Evolutionary conservation across 2,329 filamentous ascomycete genomes (phyloP).

Genomic region (Seiridium unicorne): DNA sequence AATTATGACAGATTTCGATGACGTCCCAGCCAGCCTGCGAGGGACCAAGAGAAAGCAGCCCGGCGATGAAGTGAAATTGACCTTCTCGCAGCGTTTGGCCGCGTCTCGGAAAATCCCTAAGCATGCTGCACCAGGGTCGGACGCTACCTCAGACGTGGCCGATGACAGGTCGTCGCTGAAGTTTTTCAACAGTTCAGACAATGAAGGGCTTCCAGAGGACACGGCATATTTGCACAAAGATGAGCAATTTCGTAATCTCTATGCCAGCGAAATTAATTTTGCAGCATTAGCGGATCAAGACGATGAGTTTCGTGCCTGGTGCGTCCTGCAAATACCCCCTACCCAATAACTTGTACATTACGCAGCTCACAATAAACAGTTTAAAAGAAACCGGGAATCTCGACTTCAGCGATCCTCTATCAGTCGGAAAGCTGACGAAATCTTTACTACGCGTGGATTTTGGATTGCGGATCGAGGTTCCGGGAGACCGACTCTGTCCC

Average conservation of each 20-base stretch:
- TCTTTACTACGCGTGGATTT: constrained; percentile 77
- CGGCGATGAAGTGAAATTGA: constrained; percentile 14
- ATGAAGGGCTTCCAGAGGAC: background rate
- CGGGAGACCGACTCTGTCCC: constrained; percentile 79
- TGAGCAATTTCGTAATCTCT: constrained; percentile 22
- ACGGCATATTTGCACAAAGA: constrained; percentile 10
- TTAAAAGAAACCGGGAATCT: constrained; percentile 46
- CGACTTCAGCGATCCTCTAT: constrained; percentile 76
- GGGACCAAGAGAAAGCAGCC: constrained; percentile 21
- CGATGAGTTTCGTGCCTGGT: constrained; percentile 18
- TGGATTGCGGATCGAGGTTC: constrained; percentile 66
- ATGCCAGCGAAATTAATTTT: constrained; percentile 23
- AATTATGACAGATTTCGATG: background rate
- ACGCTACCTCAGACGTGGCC: background rate
- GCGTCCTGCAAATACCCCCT: constrained; percentile 9
- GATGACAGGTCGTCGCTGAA: background rate
- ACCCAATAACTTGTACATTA: constrained; percentile 18
- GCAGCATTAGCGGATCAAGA: constrained; percentile 20
- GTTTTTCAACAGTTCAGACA: background rate
- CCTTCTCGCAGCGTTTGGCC: background rate
- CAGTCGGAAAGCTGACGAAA: constrained; percentile 79
- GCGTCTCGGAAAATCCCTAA: background rate
- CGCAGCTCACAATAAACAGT: constrained; percentile 1
- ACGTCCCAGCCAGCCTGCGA: background rate
- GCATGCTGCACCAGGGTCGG: background rate